These are phyloP conservation scores for Fusarium vanettenii DNA, from an alignment of 2,329 filamentous ascomycete genomes.

Conservation along the genomic window DNA sequence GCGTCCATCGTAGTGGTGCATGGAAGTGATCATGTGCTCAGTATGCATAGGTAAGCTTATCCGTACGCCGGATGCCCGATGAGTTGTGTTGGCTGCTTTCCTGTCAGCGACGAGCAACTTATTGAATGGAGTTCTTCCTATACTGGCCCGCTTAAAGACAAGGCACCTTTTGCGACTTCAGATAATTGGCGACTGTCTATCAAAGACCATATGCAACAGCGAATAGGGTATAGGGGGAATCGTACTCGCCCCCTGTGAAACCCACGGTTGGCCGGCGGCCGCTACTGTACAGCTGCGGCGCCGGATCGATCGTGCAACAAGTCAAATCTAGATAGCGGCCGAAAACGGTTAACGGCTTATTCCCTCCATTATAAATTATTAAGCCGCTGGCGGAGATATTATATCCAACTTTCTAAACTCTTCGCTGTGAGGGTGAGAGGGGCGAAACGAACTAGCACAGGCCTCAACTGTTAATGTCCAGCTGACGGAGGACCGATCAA, in stretches of 20 bases:
- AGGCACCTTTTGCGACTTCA: not conserved
- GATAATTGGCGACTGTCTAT: not conserved
- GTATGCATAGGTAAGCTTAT: not conserved
- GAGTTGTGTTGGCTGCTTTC: not conserved
- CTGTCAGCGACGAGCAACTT: not conserved
- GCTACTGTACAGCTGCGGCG: not conserved
- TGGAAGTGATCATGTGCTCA: not conserved
- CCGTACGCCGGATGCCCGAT: not conserved
- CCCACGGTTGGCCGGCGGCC: not conserved
- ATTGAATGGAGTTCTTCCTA: not conserved
- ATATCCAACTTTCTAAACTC: not conserved
- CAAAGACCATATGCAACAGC: not conserved
- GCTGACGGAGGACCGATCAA: not conserved
- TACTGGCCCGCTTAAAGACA: not conserved
- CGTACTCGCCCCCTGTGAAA: not conserved
- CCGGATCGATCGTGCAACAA: not conserved
- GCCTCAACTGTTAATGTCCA: not conserved
- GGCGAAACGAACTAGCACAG: not conserved
- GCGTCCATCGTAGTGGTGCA: not conserved
- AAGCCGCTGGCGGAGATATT: not conserved
- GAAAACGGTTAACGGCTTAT: not conserved
- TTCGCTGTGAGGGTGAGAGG: not conserved
- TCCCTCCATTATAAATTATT: not conserved
- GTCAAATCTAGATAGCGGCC: not conserved
- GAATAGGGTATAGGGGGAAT: not conserved